Percentiles rank a stretch among this genome's conserved stretches.
phyloP scores from a whole-genome alignment of 2,329 filamentous ascomycete species.

The Rhexocercosporidium sp. region DNA sequence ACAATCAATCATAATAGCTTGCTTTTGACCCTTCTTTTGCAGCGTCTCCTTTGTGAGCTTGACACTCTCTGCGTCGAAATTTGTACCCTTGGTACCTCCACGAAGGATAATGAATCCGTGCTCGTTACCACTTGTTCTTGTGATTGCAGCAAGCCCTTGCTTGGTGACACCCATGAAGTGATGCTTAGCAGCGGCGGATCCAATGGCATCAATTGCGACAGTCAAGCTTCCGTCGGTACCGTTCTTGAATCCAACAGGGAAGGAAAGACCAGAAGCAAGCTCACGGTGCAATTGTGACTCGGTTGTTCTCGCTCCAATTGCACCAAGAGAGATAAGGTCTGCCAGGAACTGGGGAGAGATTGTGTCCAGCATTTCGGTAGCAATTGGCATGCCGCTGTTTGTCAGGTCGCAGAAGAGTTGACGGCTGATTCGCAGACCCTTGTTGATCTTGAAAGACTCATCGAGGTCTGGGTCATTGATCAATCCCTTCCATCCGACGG shows the following conservation, averaged over 20 bases:
- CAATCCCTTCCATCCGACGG: constrained; percentile 97
- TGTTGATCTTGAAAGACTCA: constrained; percentile 98
- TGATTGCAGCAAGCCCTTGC: constrained; percentile 94
- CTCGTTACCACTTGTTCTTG: constrained; percentile 90
- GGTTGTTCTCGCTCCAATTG: constrained; percentile 94
- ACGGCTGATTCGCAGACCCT: constrained; percentile 89
- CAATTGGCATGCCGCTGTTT: constrained; percentile 86
- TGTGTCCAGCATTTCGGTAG: constrained; percentile 97
- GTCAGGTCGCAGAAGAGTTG: constrained; percentile 95
- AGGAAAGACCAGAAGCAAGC: constrained; percentile 90
- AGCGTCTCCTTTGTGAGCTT: constrained; percentile 79
- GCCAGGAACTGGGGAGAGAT: constrained; percentile 98
- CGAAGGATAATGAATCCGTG: constrained; percentile 97
- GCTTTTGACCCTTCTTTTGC: constrained; percentile 79
- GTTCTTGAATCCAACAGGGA: constrained; percentile 99
- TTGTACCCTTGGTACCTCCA: constrained; percentile 89
- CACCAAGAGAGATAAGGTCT: constrained; percentile 92
- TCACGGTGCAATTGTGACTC: constrained; percentile 97
- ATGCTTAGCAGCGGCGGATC: constrained; percentile 81
- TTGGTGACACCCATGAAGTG: constrained; percentile 99
- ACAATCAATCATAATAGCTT: constrained; percentile 98
- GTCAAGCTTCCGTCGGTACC: constrained; percentile 91
- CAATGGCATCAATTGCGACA: constrained; percentile 95
- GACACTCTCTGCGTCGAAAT: constrained; percentile 88
- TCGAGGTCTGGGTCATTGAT: constrained; percentile 99